Evolutionary conservation across 2,329 filamentous ascomycete genomes (phyloP).

Genomic region (Pseudogymnoascus verrucosus): DNA sequence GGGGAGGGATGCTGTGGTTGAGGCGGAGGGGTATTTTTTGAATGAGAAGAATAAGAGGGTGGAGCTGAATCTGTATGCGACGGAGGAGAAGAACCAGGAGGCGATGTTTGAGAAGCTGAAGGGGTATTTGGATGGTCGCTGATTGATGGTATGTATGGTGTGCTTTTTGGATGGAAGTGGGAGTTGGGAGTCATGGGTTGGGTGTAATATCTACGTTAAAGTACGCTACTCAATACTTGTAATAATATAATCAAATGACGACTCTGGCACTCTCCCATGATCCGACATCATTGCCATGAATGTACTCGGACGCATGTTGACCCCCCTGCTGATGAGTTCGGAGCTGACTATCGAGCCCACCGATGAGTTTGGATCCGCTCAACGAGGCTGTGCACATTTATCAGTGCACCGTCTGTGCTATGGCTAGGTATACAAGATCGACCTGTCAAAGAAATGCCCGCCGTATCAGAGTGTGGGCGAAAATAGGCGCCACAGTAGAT

Average conservation of each 20-base stretch:
- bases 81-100: neutral
- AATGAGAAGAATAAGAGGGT: neutral
- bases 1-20: neutral
- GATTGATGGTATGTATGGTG: neutral
- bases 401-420: neutral
- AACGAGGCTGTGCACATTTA: neutral
- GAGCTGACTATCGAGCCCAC: too few species aligned
- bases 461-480: too few species aligned
- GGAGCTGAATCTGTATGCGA: neutral
- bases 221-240: neutral
- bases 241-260: neutral
- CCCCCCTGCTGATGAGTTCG: neutral
- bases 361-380: neutral
- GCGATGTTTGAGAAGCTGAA: neutral
- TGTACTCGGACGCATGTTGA: too few species aligned
- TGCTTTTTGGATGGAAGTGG: neutral
- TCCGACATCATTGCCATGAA: too few species aligned
- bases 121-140: neutral
- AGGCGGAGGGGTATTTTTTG: neutral
- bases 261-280: neutral
- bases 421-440: too few species aligned
- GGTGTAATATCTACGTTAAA: neutral
- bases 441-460: too few species aligned
- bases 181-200: neutral
- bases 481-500: too few species aligned